Conservation (phyloP, 208 protist genomes). For the Crithidia mellificae region DNA sequence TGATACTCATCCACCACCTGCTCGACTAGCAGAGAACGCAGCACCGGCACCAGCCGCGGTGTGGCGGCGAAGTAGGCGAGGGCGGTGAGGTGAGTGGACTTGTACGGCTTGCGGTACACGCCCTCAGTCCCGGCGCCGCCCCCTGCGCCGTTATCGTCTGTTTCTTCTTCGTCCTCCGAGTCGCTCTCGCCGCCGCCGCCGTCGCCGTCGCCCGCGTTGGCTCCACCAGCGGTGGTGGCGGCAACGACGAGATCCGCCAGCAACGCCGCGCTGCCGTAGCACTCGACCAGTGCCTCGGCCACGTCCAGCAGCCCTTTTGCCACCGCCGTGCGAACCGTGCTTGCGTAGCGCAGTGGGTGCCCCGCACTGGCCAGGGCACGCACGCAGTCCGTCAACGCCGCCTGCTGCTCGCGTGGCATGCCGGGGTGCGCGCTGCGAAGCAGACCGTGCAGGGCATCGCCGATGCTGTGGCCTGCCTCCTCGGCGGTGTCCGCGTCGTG, state of each 20-base stretch:
- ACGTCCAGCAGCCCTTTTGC: constrained; percentile 40
- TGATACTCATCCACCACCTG: constrained; percentile 28
- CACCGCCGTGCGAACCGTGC: constrained; percentile 48
- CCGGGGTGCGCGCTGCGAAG: constrained; percentile 27
- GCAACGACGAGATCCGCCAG: constrained; percentile 45
- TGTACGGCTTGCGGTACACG: constrained; percentile 8
- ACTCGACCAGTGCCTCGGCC: constrained; percentile 52
- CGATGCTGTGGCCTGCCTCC: constrained; percentile 26
- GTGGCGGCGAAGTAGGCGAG: constrained; percentile 57
- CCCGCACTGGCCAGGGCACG: constrained; percentile 49
- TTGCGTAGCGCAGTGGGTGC: constrained; percentile 53
- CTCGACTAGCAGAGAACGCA: constrained; percentile 53
- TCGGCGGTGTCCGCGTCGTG: constrained; percentile 25
- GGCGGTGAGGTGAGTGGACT: constrained; percentile 38
- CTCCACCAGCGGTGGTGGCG: no score
- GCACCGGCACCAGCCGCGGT: constrained; percentile 34
- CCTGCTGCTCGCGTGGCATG: constrained; percentile 30
- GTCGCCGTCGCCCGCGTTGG: background rate
- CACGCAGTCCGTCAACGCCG: constrained; percentile 44
- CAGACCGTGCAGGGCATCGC: constrained; percentile 60
- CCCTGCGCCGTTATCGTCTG: no score
- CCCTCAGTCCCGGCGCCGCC: no score
- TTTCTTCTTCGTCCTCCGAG: no score
- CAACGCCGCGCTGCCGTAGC: constrained; percentile 57
- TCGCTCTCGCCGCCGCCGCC: background rate